Evolutionary conservation across 768 basidiomycete genomes (phyloP).

Genomic region (Leccinum aurantiacum): DNA sequence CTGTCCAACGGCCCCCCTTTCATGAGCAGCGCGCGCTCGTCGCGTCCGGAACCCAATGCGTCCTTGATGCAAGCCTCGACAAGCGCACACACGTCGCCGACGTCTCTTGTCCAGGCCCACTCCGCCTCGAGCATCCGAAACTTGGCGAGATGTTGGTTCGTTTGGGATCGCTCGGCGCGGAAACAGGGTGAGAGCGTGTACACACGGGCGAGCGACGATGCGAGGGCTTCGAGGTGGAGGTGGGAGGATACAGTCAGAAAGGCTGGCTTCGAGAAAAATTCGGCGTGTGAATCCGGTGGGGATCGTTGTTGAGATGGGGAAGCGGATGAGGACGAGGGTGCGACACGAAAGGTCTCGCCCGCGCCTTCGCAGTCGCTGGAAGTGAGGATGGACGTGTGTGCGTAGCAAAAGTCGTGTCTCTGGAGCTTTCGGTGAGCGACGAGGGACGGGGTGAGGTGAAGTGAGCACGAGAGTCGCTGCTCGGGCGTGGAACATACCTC

Average conservation of each 20-base stretch:
- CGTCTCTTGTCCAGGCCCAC: slow-evolving; percentile 57
- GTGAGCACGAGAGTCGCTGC: background rate
- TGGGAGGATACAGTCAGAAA: slow-evolving; percentile 95
- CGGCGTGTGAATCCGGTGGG: slow-evolving; percentile 25
- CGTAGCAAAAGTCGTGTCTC: slow-evolving; percentile 75
- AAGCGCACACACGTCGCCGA: slow-evolving; percentile 53
- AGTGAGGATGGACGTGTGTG: slow-evolving; percentile 86
- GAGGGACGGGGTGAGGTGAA: slow-evolving; percentile 4
- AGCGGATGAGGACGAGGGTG: slow-evolving; percentile 30
- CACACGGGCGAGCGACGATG: slow-evolving; percentile 75
- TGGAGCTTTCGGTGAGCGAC: slow-evolving; percentile 34
- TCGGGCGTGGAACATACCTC: slow-evolving; percentile 48
- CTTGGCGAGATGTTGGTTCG: slow-evolving; percentile 90
- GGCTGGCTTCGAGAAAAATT: slow-evolving; percentile 76
- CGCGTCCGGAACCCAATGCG: slow-evolving; percentile 34
- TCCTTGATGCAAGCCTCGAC: slow-evolving; percentile 55
- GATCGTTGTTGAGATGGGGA: background rate
- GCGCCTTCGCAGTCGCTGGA: slow-evolving; percentile 95
- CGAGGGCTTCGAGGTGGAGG: slow-evolving; percentile 89
- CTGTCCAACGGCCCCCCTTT: slow-evolving; percentile 34
- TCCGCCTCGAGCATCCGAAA: slow-evolving; percentile 99
- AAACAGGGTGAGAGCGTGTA: slow-evolving; percentile 95
- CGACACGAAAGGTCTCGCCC: slow-evolving; percentile 84
- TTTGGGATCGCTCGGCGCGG: slow-evolving; percentile 87
- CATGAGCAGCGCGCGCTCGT: slow-evolving; percentile 35